Percentiles rank a stretch among this genome's conserved stretches.
Evolutionary conservation across 176 grass and related monocot genomes (phyloP).

Genomic region (Oropetium thomaeum): DNA sequence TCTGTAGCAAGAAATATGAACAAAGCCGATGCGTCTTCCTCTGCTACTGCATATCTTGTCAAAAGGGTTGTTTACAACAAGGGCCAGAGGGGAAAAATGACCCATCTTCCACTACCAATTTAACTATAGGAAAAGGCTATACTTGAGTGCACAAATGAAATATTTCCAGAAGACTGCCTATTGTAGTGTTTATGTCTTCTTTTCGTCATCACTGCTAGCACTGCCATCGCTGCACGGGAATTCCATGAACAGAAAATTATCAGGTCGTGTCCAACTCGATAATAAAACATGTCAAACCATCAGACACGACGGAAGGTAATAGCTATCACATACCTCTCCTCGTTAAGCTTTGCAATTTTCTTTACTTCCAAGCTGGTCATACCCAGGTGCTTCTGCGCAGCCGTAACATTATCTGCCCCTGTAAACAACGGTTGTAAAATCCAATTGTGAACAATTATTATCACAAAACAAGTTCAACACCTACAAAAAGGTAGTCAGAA

Average conservation of each 20-base stretch:
- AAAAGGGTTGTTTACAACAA: constrained; percentile 39
- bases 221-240: constrained; percentile 63
- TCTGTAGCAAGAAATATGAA: constrained; percentile 19
- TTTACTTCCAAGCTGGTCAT: constrained; percentile 92
- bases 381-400: constrained; percentile 79
- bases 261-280: neutral
- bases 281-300: neutral
- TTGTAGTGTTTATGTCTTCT: constrained; percentile 21
- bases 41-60: constrained; percentile 15
- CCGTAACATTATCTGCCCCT: constrained; percentile 75
- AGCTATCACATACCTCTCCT: constrained; percentile 64
- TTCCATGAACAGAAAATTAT: constrained; percentile 10
- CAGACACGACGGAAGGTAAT: neutral
- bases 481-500: neutral
- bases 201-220: constrained; percentile 83
- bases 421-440: constrained; percentile 23
- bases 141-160: neutral
- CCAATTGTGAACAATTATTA: neutral
- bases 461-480: neutral
- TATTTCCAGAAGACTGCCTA: neutral
- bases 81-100: constrained; percentile 34
- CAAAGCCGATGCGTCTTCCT: constrained; percentile 22
- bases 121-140: constrained; percentile 22
- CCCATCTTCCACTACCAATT: constrained; percentile 17
- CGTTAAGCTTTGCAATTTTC: constrained; percentile 88